Conservation (phyloP, 352 stramenopile genomes). For the Phytophthora multivora region DNA sequence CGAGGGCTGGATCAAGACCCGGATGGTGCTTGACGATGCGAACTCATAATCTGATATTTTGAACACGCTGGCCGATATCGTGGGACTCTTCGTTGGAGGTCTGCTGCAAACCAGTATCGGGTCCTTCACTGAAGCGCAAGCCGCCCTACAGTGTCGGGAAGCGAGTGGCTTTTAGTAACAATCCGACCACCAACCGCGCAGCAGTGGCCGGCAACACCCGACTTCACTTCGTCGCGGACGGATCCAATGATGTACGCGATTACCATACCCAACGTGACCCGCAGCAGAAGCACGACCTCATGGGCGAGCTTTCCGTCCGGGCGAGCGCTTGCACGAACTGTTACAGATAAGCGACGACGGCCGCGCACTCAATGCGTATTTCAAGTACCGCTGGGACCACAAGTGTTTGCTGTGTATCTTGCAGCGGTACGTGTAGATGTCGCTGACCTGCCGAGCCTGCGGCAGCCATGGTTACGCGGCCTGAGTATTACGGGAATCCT, state of each 20-base stretch:
- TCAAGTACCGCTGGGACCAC: slow-evolving; percentile 53
- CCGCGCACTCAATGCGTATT: slow-evolving; percentile 52
- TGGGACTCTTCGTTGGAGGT: slow-evolving; percentile 49
- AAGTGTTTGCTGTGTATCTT: slow-evolving; percentile 42
- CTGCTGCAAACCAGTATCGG: slow-evolving; percentile 63
- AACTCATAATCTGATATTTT: slow-evolving; percentile 61
- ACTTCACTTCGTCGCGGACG: slow-evolving; percentile 59
- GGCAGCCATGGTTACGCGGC: too few relatives aligned
- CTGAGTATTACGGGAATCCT: too few relatives aligned
- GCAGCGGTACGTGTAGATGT: background rate
- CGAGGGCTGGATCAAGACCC: slow-evolving; percentile 47
- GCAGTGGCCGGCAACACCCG: slow-evolving; percentile 56
- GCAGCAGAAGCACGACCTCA: slow-evolving; percentile 46
- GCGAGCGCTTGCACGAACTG: slow-evolving; percentile 32
- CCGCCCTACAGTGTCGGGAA: slow-evolving; percentile 30
- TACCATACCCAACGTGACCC: slow-evolving; percentile 58
- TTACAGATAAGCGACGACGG: slow-evolving; percentile 45
- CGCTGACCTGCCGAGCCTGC: too few relatives aligned
- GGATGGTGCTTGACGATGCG: slow-evolving; percentile 48
- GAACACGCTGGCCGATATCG: slow-evolving; percentile 75
- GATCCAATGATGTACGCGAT: slow-evolving; percentile 52
- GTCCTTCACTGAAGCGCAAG: slow-evolving; percentile 63
- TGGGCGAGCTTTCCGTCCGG: slow-evolving; percentile 40
- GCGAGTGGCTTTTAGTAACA: slow-evolving; percentile 56
- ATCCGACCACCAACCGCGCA: slow-evolving; percentile 58